These are phyloP conservation scores for Westerdykella sp. DNA, from an alignment of 2,329 filamentous ascomycete species.

Conservation along the genomic window DNA sequence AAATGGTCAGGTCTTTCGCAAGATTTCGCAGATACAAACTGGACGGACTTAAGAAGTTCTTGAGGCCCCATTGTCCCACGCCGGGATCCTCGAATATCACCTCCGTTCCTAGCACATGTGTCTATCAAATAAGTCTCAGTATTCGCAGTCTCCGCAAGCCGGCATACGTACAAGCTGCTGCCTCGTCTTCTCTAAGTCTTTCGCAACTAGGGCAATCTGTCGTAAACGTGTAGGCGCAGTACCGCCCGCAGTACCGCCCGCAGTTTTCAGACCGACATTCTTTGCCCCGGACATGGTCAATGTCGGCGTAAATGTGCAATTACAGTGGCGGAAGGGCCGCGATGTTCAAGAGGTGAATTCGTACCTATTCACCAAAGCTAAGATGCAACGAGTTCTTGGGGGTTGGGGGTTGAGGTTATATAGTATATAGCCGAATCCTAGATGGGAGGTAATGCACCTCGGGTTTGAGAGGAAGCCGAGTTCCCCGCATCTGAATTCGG, in stretches of 20 bases:
- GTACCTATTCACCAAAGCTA: no score
- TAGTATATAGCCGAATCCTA: background rate
- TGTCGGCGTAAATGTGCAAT: background rate
- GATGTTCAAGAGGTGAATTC: background rate
- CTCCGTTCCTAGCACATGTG: constrained; percentile 35
- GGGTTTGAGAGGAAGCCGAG: background rate
- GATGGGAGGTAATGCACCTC: background rate
- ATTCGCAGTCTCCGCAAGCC: background rate
- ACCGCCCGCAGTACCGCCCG: constrained; percentile 5
- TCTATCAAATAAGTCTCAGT: constrained; percentile 19
- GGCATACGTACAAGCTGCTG: constrained; percentile 18
- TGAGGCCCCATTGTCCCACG: constrained; percentile 37
- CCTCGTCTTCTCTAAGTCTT: constrained; percentile 23
- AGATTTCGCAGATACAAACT: background rate
- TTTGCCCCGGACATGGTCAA: constrained; percentile 9
- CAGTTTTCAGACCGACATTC: constrained; percentile 5
- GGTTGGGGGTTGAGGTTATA: background rate
- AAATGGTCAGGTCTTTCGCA: background rate
- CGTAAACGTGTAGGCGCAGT: constrained; percentile 28
- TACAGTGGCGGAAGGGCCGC: background rate
- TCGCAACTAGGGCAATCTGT: constrained; percentile 31
- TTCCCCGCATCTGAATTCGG: background rate
- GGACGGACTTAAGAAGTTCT: constrained; percentile 35
- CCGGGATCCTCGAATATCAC: constrained; percentile 37
- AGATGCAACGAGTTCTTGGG: no score